phyloP scores from a whole-genome alignment of 352 stramenopile species.

The Phytophthora pseudosyringae region DNA sequence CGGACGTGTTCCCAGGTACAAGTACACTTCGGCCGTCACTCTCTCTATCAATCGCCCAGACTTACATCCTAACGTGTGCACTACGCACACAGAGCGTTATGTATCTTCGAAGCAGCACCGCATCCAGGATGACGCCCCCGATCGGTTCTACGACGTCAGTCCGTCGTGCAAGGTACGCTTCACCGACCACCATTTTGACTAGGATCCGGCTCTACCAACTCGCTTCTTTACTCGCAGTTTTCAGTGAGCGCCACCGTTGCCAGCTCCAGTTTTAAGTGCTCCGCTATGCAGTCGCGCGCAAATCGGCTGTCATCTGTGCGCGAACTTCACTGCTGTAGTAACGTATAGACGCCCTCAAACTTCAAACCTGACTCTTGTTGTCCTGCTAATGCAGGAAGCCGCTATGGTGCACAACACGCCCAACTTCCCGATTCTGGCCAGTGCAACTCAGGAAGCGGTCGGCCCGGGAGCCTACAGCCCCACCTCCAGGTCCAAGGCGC shows the following conservation, averaged over 20 bases:
- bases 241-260: slow-evolving; percentile 67
- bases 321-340: not conserved
- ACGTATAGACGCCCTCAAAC: not conserved
- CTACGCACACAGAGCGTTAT: slow-evolving; percentile 56
- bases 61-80: not conserved
- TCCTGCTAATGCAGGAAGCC: slow-evolving; percentile 42
- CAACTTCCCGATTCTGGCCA: slow-evolving; percentile 65
- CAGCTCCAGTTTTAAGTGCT: slow-evolving; percentile 73
- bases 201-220: not conserved
- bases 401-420: slow-evolving; percentile 81
- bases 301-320: slow-evolving; percentile 63
- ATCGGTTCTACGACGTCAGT: slow-evolving; percentile 82
- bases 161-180: slow-evolving; percentile 57
- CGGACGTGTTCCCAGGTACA: slow-evolving; percentile 64
- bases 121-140: slow-evolving; percentile 55
- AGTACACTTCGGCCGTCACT: slow-evolving; percentile 26
- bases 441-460: slow-evolving; percentile 54
- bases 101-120: slow-evolving; percentile 71
- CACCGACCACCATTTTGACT: too few species aligned
- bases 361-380: slow-evolving; percentile 1
- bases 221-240: slow-evolving; percentile 38
- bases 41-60: not conserved
- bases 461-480: slow-evolving; percentile 62
- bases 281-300: slow-evolving; percentile 61
- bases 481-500: slow-evolving; percentile 16